Evolutionary conservation across 805 yeast species (phyloP), one percentile per base, ranked within the genome.

Genomic region (Candida khao-thaluensis): DNA sequence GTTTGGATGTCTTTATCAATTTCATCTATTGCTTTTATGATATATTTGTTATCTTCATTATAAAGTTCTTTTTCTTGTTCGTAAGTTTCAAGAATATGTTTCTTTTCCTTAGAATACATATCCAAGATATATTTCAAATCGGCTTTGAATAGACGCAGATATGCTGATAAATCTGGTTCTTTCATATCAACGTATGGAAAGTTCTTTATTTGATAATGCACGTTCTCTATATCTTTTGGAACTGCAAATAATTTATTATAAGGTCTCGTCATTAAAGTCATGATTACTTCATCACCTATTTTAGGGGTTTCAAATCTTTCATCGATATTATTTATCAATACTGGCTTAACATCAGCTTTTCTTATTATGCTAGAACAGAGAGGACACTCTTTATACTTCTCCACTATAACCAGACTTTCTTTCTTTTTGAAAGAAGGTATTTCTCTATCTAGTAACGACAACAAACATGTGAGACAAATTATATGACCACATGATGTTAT

Each of bases 401-500:
- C 74, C 51, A 63, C 55, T 16, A 66, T 49, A 10, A 62, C 70
- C 24, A 47, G 50, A 22, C 56, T 46, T 49, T 66, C 66, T 32
- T 63, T 60, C 35, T 65, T 60, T 48, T 66, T 61, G 37, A 59
- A 59, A 15, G 49, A 51, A 1, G 74, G 74, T 2, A 69, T 59
- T 41, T 69, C 72, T 14, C 81, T 78, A 25, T 77, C 84, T 30
- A 87, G 64, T 51, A 85, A 77, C 31, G 89, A 76, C 40, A 89
- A 59, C 21, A 91, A 60, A 59, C 99, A 93, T 10, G 89, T 78
- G 40, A 78, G 71, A 56, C 99, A 93, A 53, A 93, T 78, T 11
- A 89, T 74, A 56, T 93, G 99, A 4, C 99, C 99, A 65, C 99
- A 93, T 9, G 81, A 74, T 4, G 71, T 65, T 20, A 88, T 81